phyloP scores from a whole-genome alignment of 345 rosid genomes.

The Bruguiera parviflora region DNA sequence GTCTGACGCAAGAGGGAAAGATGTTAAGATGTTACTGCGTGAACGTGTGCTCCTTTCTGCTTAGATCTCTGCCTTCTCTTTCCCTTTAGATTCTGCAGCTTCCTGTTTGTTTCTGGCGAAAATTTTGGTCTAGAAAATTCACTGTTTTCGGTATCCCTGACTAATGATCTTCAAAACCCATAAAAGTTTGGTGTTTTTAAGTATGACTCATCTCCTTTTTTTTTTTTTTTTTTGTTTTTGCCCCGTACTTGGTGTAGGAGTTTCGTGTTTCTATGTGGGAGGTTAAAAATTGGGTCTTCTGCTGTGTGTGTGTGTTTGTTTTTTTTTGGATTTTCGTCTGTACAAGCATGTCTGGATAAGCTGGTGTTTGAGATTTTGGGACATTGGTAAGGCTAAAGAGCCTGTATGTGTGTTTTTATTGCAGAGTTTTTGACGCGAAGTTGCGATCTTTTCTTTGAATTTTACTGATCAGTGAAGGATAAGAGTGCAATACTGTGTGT shows the following conservation, averaged over 20 bases:
- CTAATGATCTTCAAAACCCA: background rate
- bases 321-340: too few species aligned
- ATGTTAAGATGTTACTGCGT: conserved; percentile 20
- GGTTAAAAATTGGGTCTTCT: background rate
- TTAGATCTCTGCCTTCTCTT: background rate
- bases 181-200: conserved; percentile 2
- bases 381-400: background rate
- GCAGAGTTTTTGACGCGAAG: conserved; percentile 14
- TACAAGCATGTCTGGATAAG: background rate
- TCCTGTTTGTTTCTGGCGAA: conserved; percentile 22
- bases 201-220: background rate
- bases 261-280: background rate
- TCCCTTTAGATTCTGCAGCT: background rate
- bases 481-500: conserved; percentile 5
- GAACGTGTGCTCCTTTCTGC: background rate
- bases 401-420: background rate
- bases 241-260: background rate
- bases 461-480: conserved; percentile 3
- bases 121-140: background rate
- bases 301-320: too few species aligned
- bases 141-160: background rate
- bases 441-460: conserved; percentile 16
- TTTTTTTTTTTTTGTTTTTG: too few species aligned
- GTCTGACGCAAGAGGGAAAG: conserved; percentile 13
- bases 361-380: background rate